These are phyloP conservation scores for Sordariomycetes sp. DNA, from an alignment of 2,329 filamentous ascomycete genomes.

Conservation along the genomic window DNA sequence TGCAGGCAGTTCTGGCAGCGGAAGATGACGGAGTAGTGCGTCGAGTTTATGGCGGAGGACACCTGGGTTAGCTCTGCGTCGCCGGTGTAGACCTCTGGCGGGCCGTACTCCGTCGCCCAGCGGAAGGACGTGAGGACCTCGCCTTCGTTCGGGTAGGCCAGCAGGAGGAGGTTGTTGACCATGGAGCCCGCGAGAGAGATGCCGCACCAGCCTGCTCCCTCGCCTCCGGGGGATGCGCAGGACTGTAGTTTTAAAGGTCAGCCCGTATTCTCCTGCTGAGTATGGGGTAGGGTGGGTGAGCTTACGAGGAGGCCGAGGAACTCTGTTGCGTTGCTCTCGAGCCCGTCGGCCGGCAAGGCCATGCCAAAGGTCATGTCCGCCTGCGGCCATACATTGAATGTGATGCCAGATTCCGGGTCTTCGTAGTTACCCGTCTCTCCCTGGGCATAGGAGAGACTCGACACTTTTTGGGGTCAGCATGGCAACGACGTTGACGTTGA, in stretches of 20 bases:
- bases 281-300: not conserved
- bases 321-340: constrained; percentile 35
- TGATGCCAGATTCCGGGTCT: constrained; percentile 39
- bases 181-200: constrained; percentile 1
- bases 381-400: constrained; percentile 38
- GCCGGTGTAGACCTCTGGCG: constrained; percentile 48
- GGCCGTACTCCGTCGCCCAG: constrained; percentile 45
- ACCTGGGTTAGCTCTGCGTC: constrained; percentile 51
- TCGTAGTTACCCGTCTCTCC: constrained; percentile 19
- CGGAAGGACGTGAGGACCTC: constrained; percentile 46
- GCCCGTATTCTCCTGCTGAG: not conserved
- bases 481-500: no score
- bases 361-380: constrained; percentile 36
- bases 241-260: not conserved
- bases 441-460: not conserved
- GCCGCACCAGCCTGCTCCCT: constrained; percentile 2
- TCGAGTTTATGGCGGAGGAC: constrained; percentile 43
- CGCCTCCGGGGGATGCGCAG: constrained; percentile 18
- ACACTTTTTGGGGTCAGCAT: not conserved
- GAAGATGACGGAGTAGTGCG: constrained; percentile 52
- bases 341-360: constrained; percentile 36
- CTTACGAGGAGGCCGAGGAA: constrained; percentile 47
- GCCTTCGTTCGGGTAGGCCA: constrained; percentile 32
- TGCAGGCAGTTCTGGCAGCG: constrained; percentile 47
- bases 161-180: constrained; percentile 4